These are phyloP conservation scores for Phytophthora quininea DNA, from an alignment of 352 stramenopile species.

Conservation along the genomic window DNA sequence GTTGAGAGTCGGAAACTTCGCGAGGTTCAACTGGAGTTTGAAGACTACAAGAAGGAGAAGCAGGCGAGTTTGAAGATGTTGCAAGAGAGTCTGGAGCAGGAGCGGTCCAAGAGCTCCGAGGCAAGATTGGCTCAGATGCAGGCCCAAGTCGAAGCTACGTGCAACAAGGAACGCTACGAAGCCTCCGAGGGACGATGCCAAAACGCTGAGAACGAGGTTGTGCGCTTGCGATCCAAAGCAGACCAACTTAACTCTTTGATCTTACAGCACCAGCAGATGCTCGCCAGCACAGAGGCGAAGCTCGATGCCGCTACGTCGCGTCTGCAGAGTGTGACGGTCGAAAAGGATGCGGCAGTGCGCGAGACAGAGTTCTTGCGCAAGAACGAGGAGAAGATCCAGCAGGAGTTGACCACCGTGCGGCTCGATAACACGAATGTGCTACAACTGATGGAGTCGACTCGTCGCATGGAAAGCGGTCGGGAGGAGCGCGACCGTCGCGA, in stretches of 20 bases:
- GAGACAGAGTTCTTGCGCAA: slow-evolving; percentile 59
- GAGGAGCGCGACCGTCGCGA: slow-evolving; percentile 67
- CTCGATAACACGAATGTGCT: slow-evolving; percentile 82
- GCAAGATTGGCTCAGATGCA: slow-evolving; percentile 70
- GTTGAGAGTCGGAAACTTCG: slow-evolving; percentile 48
- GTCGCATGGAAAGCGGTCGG: slow-evolving; percentile 65
- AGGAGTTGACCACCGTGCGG: slow-evolving; percentile 61
- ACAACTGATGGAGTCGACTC: slow-evolving; percentile 78
- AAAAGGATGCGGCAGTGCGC: slow-evolving; percentile 55
- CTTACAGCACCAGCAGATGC: slow-evolving; percentile 65
- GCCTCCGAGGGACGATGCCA: slow-evolving; percentile 55
- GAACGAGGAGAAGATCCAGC: slow-evolving; percentile 67
- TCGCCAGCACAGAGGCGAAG: slow-evolving; percentile 63
- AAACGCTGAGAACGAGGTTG: slow-evolving; percentile 69
- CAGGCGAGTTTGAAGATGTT: slow-evolving; percentile 66
- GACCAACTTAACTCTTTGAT: slow-evolving; percentile 71
- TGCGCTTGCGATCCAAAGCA: slow-evolving; percentile 59
- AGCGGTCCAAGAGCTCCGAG: slow-evolving; percentile 52
- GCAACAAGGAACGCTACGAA: slow-evolving; percentile 68
- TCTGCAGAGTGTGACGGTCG: slow-evolving; percentile 48
- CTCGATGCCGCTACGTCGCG: slow-evolving; percentile 51
- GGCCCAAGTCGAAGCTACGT: slow-evolving; percentile 68
- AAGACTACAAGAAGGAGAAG: slow-evolving; percentile 84
- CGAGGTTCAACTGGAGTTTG: slow-evolving; percentile 74
- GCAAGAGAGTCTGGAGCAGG: slow-evolving; percentile 67